These are phyloP conservation scores for Cylindrodendrum hubeiense DNA, from an alignment of 2,329 filamentous ascomycete species.

Conservation along the genomic window DNA sequence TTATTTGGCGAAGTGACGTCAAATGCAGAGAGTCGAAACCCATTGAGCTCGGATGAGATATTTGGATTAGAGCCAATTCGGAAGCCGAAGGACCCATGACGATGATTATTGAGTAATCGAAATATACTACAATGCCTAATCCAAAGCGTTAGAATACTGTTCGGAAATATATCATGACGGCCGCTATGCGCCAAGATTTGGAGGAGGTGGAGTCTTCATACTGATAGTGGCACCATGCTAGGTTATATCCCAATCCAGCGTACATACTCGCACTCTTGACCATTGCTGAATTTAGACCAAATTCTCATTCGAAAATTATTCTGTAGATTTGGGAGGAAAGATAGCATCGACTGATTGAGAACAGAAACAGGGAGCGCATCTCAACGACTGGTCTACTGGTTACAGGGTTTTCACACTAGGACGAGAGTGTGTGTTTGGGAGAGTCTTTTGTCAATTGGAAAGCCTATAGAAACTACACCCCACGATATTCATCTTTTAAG, in stretches of 20 bases:
- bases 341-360: neutral
- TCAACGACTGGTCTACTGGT: neutral
- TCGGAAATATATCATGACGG: neutral
- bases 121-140: neutral
- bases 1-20: slow-evolving; percentile 67
- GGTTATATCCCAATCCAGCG: neutral
- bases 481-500: slow-evolving; percentile 52
- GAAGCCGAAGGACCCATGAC: slow-evolving; percentile 40
- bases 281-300: neutral
- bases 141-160: neutral
- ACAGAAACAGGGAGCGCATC: neutral
- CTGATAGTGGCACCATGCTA: neutral
- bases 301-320: neutral
- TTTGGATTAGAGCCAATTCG: slow-evolving; percentile 67
- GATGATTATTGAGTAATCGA: slow-evolving; percentile 4
- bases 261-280: too few relatives aligned
- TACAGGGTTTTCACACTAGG: neutral
- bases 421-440: neutral
- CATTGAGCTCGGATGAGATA: slow-evolving; percentile 60
- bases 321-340: neutral
- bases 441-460: neutral
- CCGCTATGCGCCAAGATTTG: neutral
- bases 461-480: neutral
- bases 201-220: neutral
- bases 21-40: slow-evolving; percentile 50